Evolutionary conservation across 2,329 filamentous ascomycete species (phyloP), one percentile per base, ranked within the genome.

Genomic region (Fusarium pseudograminearum): DNA sequence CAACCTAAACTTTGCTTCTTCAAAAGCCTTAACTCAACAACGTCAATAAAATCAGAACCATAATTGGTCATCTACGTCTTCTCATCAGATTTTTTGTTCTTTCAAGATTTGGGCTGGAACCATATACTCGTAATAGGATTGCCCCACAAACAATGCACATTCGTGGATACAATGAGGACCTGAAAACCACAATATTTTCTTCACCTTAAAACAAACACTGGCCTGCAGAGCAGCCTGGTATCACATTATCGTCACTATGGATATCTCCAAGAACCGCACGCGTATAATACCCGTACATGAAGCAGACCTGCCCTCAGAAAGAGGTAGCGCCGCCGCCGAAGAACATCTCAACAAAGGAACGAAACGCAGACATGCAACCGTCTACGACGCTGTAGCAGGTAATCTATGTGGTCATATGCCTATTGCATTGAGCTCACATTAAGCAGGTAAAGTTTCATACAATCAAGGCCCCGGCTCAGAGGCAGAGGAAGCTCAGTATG

Each of bases 371-470:
- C 76, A 79, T 38, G 84, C 86, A 41, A 92, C 85, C 22, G 79
- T 94, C 22, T 94, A 91, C 78, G 91, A 94, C 79, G 91, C 90
- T 18, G 90, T 93, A 56, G 90, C 90, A 73, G 90, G 90, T 91
- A 76, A 70, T 78, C 22, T 50, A 31, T 42, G 26, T 59, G 31
- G 45, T 45, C 26, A 14, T 33, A 11, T 31, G 15, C n/a, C 7
- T 36, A 22, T 22, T 59, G 65, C 52, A 68, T 59, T 42, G 73
- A 63, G 50, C 75, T 78, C 60, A 78, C 67, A 38, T 31, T 46
- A 66, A 61, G 61, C 69, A 79, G 78, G 78, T 60, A 78, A 75
- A 62, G 73, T 79, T 45, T 75, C 71, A 45, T 69, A 72, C 47
- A 65, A 69, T 33, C 63, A 71, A 50, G 67, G 72, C 15, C 65